Evolutionary conservation across 192 early-diverging fungal genomes (phyloP).

Genomic region (Coemansia sp.): DNA sequence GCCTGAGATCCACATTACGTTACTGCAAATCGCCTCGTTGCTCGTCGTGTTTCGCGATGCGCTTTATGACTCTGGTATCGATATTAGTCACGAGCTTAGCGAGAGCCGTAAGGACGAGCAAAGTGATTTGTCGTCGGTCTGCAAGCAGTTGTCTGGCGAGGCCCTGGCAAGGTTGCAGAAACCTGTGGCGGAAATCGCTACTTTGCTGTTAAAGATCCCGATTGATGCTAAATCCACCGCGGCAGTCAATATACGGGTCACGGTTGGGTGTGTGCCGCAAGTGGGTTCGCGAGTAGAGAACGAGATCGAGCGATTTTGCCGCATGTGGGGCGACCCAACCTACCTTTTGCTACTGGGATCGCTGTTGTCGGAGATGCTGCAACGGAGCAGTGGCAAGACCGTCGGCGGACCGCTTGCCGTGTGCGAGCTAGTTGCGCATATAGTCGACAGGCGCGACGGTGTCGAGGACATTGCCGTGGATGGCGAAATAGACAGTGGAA

Average conservation of each 20-base stretch:
- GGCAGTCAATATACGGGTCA: neutral
- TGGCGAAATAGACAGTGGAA: neutral
- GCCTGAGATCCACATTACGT: slow-evolving; percentile 39
- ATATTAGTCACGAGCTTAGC: slow-evolving; percentile 11
- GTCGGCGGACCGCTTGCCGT: slow-evolving; percentile 16
- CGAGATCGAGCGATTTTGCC: slow-evolving; percentile 44
- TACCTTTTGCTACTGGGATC: slow-evolving; percentile 30
- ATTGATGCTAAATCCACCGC: slow-evolving; percentile 5
- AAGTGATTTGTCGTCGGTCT: neutral
- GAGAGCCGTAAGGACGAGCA: neutral
- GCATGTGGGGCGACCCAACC: slow-evolving; percentile 42
- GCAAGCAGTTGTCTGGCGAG: slow-evolving; percentile 8
- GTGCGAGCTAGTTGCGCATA: slow-evolving; percentile 20
- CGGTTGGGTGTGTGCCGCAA: slow-evolving; percentile 17
- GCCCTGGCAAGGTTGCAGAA: slow-evolving; percentile 18
- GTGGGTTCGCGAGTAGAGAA: slow-evolving; percentile 19
- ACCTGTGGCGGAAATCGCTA: slow-evolving; percentile 31
- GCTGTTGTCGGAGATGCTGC: slow-evolving; percentile 26
- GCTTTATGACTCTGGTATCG: slow-evolving; percentile 20
- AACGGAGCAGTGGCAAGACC: neutral
- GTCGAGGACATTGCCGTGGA: neutral
- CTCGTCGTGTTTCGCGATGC: slow-evolving; percentile 35
- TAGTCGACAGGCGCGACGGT: neutral
- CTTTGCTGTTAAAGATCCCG: slow-evolving; percentile 30
- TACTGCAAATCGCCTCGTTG: slow-evolving; percentile 40